A percentile compares a stretch with the other conserved stretches of the same genome.
Evolutionary conservation across 2,329 filamentous ascomycete genomes (phyloP).

Genomic region (Bipolaris cookei): DNA sequence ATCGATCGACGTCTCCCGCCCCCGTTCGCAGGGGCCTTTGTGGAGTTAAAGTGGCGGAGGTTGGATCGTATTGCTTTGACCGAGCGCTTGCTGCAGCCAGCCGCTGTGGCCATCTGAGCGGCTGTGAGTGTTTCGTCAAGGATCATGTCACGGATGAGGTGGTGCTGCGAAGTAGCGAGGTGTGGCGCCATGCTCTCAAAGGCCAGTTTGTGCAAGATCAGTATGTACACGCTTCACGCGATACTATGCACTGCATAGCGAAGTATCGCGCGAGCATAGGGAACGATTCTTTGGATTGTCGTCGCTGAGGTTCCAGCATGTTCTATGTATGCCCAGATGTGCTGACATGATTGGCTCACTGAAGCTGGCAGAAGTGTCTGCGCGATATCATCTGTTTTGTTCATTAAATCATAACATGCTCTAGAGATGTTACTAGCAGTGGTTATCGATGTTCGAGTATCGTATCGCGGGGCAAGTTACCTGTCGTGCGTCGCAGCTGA

Average conservation of each 20-base stretch:
- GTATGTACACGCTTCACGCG: background rate
- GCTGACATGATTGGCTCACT: background rate
- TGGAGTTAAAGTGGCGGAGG: slow-evolving; percentile 8
- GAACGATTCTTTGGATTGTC: background rate
- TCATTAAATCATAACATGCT: background rate
- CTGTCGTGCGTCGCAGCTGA: background rate
- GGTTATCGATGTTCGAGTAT: background rate
- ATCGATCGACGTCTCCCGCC: slow-evolving; percentile 25
- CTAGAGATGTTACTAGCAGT: background rate
- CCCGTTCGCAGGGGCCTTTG: slow-evolving; percentile 17
- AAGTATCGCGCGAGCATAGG: background rate
- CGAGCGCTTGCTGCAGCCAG: slow-evolving; percentile 28
- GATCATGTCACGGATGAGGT: slow-evolving; percentile 27
- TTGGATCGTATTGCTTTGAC: slow-evolving; percentile 22
- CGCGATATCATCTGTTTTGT: background rate
- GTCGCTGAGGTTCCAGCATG: background rate
- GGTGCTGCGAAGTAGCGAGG: slow-evolving; percentile 18
- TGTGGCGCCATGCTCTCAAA: slow-evolving; percentile 15
- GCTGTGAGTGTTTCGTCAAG: slow-evolving; percentile 15
- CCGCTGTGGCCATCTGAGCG: slow-evolving; percentile 24
- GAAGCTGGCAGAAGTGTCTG: background rate
- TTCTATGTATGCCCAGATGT: background rate
- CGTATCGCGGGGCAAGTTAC: too few species aligned
- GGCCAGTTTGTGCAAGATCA: background rate
- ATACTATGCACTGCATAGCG: background rate